These are phyloP conservation scores for Fraxinus ornus DNA, from an alignment of 305 asterid species.

Conservation along the genomic window DNA sequence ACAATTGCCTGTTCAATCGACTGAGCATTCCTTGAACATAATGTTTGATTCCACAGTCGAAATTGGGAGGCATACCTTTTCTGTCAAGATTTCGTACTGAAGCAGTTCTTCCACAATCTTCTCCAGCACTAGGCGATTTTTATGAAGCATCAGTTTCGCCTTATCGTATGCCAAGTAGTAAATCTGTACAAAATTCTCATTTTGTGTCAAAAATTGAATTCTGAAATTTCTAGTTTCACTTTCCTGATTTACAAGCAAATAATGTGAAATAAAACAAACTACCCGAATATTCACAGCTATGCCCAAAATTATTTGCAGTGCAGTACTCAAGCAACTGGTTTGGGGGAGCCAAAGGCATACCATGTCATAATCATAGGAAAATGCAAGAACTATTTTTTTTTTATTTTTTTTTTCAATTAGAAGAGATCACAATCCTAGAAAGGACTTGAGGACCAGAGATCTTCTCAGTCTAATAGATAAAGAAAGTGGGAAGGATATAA, in stretches of 20 bases:
- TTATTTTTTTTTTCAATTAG: not conserved
- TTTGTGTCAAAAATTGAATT: not conserved
- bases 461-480: not conserved
- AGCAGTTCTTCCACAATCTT: constrained; percentile 83
- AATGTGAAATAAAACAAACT: not conserved
- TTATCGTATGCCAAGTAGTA: constrained; percentile 78
- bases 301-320: not conserved
- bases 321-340: not conserved
- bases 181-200: constrained; percentile 51
- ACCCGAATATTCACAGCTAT: not conserved
- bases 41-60: not conserved
- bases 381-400: too few species aligned
- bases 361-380: not conserved
- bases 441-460: not conserved
- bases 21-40: constrained; percentile 4
- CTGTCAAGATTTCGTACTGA: constrained; percentile 71
- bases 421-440: not conserved
- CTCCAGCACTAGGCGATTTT: constrained; percentile 64
- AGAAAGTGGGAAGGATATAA: not conserved
- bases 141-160: constrained; percentile 70
- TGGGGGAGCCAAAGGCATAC: not conserved
- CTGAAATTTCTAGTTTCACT: constrained; percentile 8
- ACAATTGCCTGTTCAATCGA: not conserved
- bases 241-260: constrained; percentile 13
- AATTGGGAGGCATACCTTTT: constrained; percentile 59